Conservation (phyloP, 192 early-diverging fungal genomes). For the Backusella tarrabulga region DNA sequence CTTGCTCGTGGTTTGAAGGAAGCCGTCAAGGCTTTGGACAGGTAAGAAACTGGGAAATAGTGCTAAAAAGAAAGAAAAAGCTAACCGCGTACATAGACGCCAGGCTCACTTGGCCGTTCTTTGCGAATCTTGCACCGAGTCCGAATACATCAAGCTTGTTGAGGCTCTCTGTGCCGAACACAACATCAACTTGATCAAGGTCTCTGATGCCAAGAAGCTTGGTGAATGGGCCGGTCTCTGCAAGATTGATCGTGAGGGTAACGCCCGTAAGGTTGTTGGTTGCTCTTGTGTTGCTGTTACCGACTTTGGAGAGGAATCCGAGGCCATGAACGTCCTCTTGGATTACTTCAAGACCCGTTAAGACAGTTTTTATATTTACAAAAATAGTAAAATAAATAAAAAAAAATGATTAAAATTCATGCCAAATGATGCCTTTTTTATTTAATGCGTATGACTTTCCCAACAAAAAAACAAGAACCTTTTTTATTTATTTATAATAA, state of each 20-base stretch:
- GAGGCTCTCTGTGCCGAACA: constrained; percentile 80
- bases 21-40: constrained; percentile 96
- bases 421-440: neutral
- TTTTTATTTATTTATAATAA: neutral
- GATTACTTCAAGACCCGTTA: constrained; percentile 55
- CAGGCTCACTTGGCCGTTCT: constrained; percentile 96
- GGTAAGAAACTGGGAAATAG: constrained; percentile 36
- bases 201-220: constrained; percentile 96
- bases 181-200: constrained; percentile 84
- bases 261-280: constrained; percentile 59
- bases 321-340: constrained; percentile 62
- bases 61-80: neutral
- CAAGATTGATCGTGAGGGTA: constrained; percentile 99
- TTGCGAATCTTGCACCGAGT: constrained; percentile 93
- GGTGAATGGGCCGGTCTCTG: constrained; percentile 99
- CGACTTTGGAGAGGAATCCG: too few relatives aligned
- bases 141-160: constrained; percentile 92
- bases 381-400: neutral
- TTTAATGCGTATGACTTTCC: neutral
- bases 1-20: constrained; percentile 97
- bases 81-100: constrained; percentile 5
- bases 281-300: too few relatives aligned
- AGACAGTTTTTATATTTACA: neutral
- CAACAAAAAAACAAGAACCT: neutral
- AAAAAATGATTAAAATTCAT: neutral